Evolutionary conservation across 495 filamentous ascomycete species (phyloP), one percentile per base, ranked within the genome.

Genomic region (Penicillium turbatum): DNA sequence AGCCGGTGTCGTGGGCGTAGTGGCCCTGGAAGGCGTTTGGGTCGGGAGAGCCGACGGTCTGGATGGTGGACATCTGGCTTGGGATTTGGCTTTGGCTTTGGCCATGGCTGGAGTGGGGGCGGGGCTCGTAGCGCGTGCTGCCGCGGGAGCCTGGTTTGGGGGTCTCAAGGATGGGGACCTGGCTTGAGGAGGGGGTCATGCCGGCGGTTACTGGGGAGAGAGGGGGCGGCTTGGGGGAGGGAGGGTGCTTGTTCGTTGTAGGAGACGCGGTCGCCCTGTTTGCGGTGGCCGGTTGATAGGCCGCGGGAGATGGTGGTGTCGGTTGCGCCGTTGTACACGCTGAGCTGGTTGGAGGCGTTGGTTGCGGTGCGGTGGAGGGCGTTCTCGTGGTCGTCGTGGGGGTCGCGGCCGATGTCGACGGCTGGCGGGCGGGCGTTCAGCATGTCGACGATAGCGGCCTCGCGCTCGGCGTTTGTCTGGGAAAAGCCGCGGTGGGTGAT

Each of bases 361-460:
- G 57, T 66, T 0, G 65, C 60, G 0, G 65, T 61, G 48, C 67
- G 70, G 54, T 70, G 65, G 29, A 66, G 59, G 17, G 68, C 61
- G 9, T 53, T 39, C 3, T 39, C 24, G 2, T 54, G 15, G 21
- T 11, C 17, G 15, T 74, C 65, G 34, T 53, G 55, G 26, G 54
- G 48, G 44, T 70, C 67, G 24, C 71, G 66, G 32, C 63, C 59
- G 5, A 63, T 49, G 45, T 79, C 76, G 10, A 65, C 67, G n/a
- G 67, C 67, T 1, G 69, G 69, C 1, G 67, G 60, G 50, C 79
- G 74, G 6, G 63, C 57, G 55, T 78, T 79, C 27, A 79, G 64
- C 4, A 67, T 62, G 24, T 71, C 72, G 35, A 77, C 65, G 36
- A 74, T 75, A 27, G 64, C 64, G 1, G 64, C 72, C 59, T 81